Evolutionary conservation across 1,139 yeast species (phyloP), one percentile per base, ranked within the genome.

Genomic region (Blastobotrys ciferrii): DNA sequence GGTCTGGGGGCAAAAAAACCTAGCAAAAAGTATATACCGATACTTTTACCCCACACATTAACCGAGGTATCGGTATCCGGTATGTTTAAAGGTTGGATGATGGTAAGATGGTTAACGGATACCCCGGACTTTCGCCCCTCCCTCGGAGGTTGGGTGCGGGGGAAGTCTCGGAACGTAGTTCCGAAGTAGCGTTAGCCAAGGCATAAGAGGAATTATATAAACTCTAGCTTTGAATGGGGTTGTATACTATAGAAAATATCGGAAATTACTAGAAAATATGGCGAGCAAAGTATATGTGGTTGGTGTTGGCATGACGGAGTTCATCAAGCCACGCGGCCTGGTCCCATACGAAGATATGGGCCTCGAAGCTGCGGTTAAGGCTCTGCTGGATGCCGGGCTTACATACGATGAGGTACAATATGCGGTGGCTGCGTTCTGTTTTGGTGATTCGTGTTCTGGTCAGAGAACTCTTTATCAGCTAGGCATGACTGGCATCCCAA

Each of bases 401-500:
- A 60, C 55, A 39, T 63, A 63, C 47, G 66, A 63, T 48, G 58
- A 55, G n/a, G 63, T 63, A 19, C 59, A 63, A 42, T 54, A 56
- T 28, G 65, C 60, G 5, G 50, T 57, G 14, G 64, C 66, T 14
- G 64, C 62, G 13, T 62, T 55, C 50, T 60, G 60, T 43, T 63
- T 60, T 46, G 66, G 66, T 7, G 66, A 63, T 47, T 60, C 65
- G 14, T 60, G 65, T 33, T 58, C 62, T 41, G 66, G 66, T 25
- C 66, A 63, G 53, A 53, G 66, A 43, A 63, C 57, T 12, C 49
- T 63, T 38, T 63, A 63, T 49, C 66, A 63, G 50, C 60, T 63
- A 14, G 66, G 66, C n/a, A 58, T 60, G 56, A 63, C 66, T n/a
- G 64, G 64, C 13, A 59, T 62, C 39, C 66, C 66, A 9, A 52